Percentiles rank a stretch among this genome's conserved stretches.
Conservation (phyloP, 192 early-diverging fungal genomes). For the Mortierella alpina region DNA sequence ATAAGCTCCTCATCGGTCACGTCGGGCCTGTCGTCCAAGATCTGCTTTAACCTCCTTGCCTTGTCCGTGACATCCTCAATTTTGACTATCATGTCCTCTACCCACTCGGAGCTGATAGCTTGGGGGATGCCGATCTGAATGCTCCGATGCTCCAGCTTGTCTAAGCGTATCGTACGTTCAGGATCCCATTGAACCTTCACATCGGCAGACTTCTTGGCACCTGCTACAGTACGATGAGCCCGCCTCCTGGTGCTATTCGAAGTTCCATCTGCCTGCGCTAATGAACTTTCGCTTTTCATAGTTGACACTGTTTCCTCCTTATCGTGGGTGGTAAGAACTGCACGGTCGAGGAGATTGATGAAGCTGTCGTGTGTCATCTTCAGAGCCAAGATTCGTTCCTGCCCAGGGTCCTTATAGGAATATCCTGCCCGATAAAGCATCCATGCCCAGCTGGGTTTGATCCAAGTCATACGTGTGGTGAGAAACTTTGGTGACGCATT, state of each 20-base stretch:
- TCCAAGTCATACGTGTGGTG: slow-evolving; percentile 58
- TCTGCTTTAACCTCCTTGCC: slow-evolving; percentile 19
- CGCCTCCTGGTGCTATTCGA: slow-evolving; percentile 14
- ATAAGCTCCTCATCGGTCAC: slow-evolving; percentile 24
- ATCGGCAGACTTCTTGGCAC: slow-evolving; percentile 27
- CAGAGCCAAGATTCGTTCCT: slow-evolving; percentile 30
- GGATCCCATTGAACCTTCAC: slow-evolving; percentile 63
- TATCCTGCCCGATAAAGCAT: slow-evolving; percentile 64
- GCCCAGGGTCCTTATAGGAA: slow-evolving; percentile 56
- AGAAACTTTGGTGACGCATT: slow-evolving; percentile 48
- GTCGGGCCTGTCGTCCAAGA: slow-evolving; percentile 21
- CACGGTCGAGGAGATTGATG: slow-evolving; percentile 16
- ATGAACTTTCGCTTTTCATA: slow-evolving; percentile 32
- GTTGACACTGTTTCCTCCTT: slow-evolving; percentile 39
- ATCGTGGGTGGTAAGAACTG: slow-evolving; percentile 22
- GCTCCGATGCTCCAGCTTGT: slow-evolving; percentile 48
- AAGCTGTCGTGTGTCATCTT: slow-evolving; percentile 13
- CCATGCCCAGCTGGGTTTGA: slow-evolving; percentile 62
- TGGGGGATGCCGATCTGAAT: slow-evolving; percentile 57
- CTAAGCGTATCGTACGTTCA: slow-evolving; percentile 45
- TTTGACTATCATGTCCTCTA: slow-evolving; percentile 38
- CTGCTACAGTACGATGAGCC: slow-evolving; percentile 7
- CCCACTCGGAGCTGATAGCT: slow-evolving; percentile 23
- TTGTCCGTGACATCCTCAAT: slow-evolving; percentile 59
- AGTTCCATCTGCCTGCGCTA: slow-evolving; percentile 22